Base-by-base conservation (phyloP, 2,329 filamentous ascomycete genomes). In the Sphaerulina vaccinii region DNA sequence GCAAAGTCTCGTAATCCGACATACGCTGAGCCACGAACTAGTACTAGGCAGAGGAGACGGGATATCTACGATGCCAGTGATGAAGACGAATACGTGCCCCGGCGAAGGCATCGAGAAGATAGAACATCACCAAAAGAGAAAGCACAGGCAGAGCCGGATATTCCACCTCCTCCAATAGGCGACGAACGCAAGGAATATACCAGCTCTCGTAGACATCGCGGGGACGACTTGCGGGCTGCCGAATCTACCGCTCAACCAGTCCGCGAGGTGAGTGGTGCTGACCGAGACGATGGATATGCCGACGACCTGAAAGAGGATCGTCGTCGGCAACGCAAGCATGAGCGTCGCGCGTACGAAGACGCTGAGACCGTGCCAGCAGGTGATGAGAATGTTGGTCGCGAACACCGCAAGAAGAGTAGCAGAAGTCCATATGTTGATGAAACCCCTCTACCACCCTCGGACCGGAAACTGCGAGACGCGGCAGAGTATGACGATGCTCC, bases 51-150 rank as follows among this genome's bases (percentile, higher is more conserved):
- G 2, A 24, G 52, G 36, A 51, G 55, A 41, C 52, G 42, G 45
- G 59, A 62, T 29, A 57, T 50, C 3, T 66, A 65, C 51, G 62
- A 65, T 49, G 62, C 61, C 4, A 64, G 60, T 43, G 64, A 66
- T 42, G 64, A 65, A 42, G 61, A 64, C 32, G 52, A 58, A 36
- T 48, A 59, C 35, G 24, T 44, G 8, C 55, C 58, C 8, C 41
- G 57, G n/a, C 52, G 56, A 9, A 35, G 51, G 23, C 50, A 52
- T 21, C 42, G 45, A 27, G 52, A 55, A 36, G 51, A 54, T 18
- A 33, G 54, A 19, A 38, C 22, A 22, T 50, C 52, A 4, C 40
- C 52, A 16, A 53, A 53, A 23, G 49, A 56, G 29, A 54, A 51
- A 41, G 21, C 38, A 27, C 29, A 48, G 10, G 52, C 48, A n/a